Percentiles rank a stretch among this genome's conserved stretches.
These are phyloP conservation scores for Phellopilus nigrolimitatus DNA, from an alignment of 1,284 basidiomycete species.

Conservation along the genomic window DNA sequence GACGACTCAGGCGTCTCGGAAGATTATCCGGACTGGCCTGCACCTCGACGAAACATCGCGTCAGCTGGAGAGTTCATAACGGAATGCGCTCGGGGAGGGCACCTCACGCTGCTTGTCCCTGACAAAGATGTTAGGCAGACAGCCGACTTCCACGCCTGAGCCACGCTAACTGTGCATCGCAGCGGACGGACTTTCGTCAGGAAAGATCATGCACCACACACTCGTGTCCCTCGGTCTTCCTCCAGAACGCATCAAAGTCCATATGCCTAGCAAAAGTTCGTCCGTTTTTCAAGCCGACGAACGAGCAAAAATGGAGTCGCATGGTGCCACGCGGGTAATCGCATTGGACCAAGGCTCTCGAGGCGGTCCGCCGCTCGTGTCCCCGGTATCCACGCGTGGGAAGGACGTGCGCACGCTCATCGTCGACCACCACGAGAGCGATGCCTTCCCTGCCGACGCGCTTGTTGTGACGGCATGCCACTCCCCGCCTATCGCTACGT, in stretches of 20 bases:
- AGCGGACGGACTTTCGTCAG: constrained; percentile 30
- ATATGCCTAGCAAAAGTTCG: constrained; percentile 30
- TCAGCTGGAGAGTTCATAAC: constrained; percentile 13
- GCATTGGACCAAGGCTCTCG: constrained; percentile 31
- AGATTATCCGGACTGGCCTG: constrained; percentile 13
- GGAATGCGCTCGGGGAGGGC: constrained; percentile 8
- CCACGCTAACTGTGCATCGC: not conserved
- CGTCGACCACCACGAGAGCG: constrained; percentile 31
- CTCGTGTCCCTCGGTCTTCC: constrained; percentile 28
- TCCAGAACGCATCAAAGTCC: constrained; percentile 23
- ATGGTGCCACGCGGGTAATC: constrained; percentile 26
- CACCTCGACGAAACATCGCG: constrained; percentile 7
- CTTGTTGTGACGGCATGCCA: constrained; percentile 27
- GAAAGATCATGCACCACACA: constrained; percentile 29
- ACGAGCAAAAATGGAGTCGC: constrained; percentile 23
- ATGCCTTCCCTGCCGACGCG: constrained; percentile 28
- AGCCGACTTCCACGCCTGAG: not conserved
- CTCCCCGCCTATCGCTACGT: constrained; percentile 29
- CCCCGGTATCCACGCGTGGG: not conserved
- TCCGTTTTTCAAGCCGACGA: constrained; percentile 28
- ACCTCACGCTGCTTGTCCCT: constrained; percentile 28
- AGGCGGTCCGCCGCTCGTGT: constrained; percentile 26
- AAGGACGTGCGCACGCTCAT: constrained; percentile 26
- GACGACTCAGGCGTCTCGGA: not conserved
- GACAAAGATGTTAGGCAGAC: constrained; percentile 29